Evolutionary conservation across 345 rosid species (phyloP), one percentile per base, ranked within the genome.

Genomic region (Erysimum cheiranthoides): DNA sequence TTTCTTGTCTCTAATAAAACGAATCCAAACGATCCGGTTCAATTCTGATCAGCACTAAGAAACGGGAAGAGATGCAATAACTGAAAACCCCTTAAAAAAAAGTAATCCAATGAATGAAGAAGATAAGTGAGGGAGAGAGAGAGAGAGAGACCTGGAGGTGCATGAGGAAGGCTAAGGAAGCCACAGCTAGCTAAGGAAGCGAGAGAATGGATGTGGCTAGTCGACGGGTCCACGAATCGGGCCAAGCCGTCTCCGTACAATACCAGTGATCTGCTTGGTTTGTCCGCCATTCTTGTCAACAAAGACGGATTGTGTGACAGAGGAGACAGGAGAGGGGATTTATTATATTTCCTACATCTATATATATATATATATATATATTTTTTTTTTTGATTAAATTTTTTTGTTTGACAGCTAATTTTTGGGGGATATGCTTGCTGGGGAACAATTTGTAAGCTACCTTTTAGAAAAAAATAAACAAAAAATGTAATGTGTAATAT

Each of bases 241-340:
- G 92, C 95, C 78, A 89, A 83, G 11, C 96, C 97, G 66, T 94
- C 97, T 52, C 97, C 97, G 84, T 84, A 87, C 53, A 92, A 30
- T 35, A 92, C 84, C 76, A 94, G 49, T 2, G 85, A 86, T 79
- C 92, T 85, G 93, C 98, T 94, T 52, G 98, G 84, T 80, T 90
- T 90, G 87, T 89, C 97, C 77, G 96, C 98, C 98, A 94, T 92
- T 78, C 70, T 75, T 74, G 81, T 67, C 60, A 6, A 21, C 25
- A 61, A 34, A 12, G 4, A n/a, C 3, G 38, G 5, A 25, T 50
- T n/a, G 34, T 36, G 50, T 2, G 51, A 36, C 3, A 5, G 10
- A 7, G 40, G 8, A 53, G 31, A 66, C n/a, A n/a, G n/a, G 4
- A 74, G 51, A 31, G 49, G 43, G 11, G 70, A 72, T 21, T 21